Conservation (phyloP, 495 filamentous ascomycete genomes). For the Penicillium parvum region DNA sequence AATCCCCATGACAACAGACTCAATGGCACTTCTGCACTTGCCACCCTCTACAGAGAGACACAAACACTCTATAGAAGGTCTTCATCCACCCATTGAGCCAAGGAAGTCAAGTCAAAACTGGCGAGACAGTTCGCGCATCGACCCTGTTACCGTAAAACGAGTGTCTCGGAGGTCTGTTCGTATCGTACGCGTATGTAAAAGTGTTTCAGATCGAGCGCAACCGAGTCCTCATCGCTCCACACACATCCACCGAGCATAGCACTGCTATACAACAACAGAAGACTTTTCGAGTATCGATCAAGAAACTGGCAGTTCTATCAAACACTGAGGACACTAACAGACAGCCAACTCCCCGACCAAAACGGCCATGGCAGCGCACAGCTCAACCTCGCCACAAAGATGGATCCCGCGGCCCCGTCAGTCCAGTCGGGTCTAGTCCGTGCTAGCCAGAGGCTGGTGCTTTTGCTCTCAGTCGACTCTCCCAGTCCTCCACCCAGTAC, state of each 20-base stretch:
- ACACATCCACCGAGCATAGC: conserved; percentile 5
- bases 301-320: too few species aligned
- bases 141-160: neutral
- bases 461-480: too few species aligned
- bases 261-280: neutral
- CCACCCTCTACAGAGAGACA: too few species aligned
- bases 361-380: neutral
- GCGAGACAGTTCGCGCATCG: too few species aligned
- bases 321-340: too few species aligned
- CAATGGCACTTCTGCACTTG: too few species aligned
- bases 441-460: too few species aligned
- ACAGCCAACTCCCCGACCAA: too few species aligned
- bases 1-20: too few species aligned
- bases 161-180: neutral
- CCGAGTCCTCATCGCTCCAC: conserved; percentile 17
- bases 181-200: conserved; percentile 15
- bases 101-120: too few species aligned
- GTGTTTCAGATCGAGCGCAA: conserved; percentile 24
- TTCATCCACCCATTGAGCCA: too few species aligned
- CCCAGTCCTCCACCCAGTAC: neutral
- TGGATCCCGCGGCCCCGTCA: conserved; percentile 8
- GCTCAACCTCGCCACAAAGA: conserved; percentile 9
- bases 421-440: neutral
- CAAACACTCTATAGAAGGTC: too few species aligned
- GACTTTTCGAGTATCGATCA: neutral